These are phyloP conservation scores for Cercospora sp. DNA, from an alignment of 2,329 filamentous ascomycete species.

Conservation along the genomic window DNA sequence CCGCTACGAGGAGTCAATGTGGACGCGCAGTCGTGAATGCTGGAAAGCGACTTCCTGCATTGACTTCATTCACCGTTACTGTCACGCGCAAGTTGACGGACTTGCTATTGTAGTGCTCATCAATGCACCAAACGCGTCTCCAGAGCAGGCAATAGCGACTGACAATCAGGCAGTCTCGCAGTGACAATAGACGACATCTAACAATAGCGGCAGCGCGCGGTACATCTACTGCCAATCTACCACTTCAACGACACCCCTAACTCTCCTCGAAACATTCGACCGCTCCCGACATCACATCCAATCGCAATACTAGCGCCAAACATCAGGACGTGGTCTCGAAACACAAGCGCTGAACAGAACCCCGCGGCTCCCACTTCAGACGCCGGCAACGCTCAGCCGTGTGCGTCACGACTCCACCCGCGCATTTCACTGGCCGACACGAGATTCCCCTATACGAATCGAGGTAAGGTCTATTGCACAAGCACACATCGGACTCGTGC, in stretches of 20 bases:
- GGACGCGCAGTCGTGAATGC: too few species aligned
- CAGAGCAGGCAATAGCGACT: background rate
- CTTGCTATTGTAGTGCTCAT: background rate
- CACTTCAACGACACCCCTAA: background rate
- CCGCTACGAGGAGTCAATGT: too few species aligned
- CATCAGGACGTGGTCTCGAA: background rate
- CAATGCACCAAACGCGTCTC: background rate
- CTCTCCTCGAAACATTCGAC: background rate
- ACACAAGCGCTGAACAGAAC: constrained; percentile 1
- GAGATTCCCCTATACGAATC: background rate
- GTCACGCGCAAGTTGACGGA: background rate
- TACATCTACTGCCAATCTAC: background rate
- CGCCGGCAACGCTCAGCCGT: constrained; percentile 6
- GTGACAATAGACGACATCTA: background rate
- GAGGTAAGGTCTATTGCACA: background rate
- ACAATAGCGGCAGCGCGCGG: background rate
- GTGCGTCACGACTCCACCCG: constrained; percentile 6
- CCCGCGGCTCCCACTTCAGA: background rate
- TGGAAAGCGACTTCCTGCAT: background rate
- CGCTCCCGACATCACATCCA: background rate
- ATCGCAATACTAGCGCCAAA: background rate
- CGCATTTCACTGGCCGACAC: background rate
- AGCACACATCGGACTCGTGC: background rate
- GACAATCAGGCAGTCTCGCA: background rate
- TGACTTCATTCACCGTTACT: background rate